phyloP scores from a whole-genome alignment of 352 stramenopile genomes.

The Blastocystis sp. region DNA sequence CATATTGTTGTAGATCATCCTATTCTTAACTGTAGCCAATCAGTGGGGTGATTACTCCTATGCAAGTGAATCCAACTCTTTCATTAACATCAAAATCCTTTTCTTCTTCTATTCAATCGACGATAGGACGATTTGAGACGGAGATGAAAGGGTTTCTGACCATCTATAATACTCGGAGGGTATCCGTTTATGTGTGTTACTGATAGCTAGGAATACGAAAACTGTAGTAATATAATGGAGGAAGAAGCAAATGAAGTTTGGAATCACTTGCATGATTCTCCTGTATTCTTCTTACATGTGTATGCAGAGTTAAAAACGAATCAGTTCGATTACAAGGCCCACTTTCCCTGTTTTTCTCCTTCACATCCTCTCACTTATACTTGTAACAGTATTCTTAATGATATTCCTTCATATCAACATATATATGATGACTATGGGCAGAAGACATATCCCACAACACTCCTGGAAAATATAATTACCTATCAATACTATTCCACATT shows the following conservation, averaged over 20 bases:
- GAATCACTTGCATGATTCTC: not conserved
- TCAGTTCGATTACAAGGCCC: not conserved
- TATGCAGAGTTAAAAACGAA: not conserved
- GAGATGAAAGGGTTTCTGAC: not conserved
- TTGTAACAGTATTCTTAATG: not conserved
- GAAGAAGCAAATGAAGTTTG: not conserved
- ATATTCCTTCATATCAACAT: not conserved
- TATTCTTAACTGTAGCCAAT: not conserved
- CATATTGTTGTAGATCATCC: not conserved
- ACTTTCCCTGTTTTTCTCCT: not conserved
- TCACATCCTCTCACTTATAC: not conserved
- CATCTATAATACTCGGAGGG: not conserved
- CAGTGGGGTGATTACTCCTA: not conserved
- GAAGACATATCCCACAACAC: not conserved
- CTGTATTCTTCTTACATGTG: not conserved
- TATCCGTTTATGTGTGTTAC: not conserved
- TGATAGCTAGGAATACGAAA: not conserved
- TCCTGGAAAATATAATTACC: not conserved
- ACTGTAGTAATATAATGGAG: not conserved
- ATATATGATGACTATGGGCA: not conserved
- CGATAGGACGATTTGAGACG: not conserved
- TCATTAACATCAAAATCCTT: not conserved
- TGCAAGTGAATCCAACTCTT: not conserved
- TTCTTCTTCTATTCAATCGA: not conserved
- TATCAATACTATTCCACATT: not conserved